Base-by-base conservation (phyloP, 768 basidiomycete species). In the Myochromella boudieri region DNA sequence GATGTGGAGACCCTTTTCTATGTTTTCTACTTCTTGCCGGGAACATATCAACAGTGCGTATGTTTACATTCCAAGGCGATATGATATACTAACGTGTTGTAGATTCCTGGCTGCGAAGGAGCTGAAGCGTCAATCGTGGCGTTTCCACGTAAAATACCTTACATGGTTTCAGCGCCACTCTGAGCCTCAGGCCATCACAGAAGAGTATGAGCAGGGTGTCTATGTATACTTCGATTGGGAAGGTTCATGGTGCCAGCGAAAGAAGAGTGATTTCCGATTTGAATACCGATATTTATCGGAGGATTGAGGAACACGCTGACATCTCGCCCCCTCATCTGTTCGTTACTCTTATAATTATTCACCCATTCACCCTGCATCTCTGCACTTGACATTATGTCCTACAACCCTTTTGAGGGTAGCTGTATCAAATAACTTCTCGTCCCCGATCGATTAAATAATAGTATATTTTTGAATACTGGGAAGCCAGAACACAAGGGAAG, bases 161-260 rank as follows among this genome's bases (percentile, higher is more conserved):
- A 99, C 97, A 24, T 99, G 97, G 95, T 99, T 99, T 82, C 97
- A 98, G 67, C 83, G 97, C 28, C 92, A 97, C 60, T 94, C 92
- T 18, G 95, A 98, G 61, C 97, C 97, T 7, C 92, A 95, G 61
- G 94, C 94, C 1, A 97, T 99, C 64, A 99, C 97, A 42, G 95
- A 98, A 58, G 95, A 98, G 65, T 99, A 97, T 66, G 97, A 99
- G 68, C 95, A 98, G 71, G 97, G 97, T 11, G 93, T 97, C 11
- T 99, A 99, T 67, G 90, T 97, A 26, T 99, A 99, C 76, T 97
- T 98, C 66, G 95, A 97, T 69, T 97, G 95, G 95, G 95, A 97
- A 66, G 92, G 92, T 40, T 91, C 90, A 53, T 99, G 95, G 97
- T 97, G 94, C 66, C 93, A 95, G 65, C 80, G 95, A 63, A 92